Evolutionary conservation across 2,329 filamentous ascomycete genomes (phyloP), one percentile per base, ranked within the genome.

Genomic region (Emergomyces africanus): DNA sequence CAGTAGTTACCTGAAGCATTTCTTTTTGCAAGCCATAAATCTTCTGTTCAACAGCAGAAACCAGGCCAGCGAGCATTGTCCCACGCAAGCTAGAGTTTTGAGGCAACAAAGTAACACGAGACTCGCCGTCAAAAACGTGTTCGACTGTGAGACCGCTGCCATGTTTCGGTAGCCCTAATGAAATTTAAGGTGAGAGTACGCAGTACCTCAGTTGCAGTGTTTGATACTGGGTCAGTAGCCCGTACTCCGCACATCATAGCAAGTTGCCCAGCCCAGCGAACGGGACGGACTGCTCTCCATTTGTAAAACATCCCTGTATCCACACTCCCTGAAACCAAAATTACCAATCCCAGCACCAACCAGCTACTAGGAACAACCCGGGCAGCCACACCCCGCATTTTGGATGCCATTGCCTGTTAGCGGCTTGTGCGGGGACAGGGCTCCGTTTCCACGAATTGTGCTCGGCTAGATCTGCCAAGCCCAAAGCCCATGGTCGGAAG

Each of bases 371-470:
- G 12, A 12, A 12, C 8, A 58, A 58, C 8, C 37, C n/a, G 18
- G 30, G n/a, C 48, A 58, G 48, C 57, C 57, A 58, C 46, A 58
- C 57, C 57, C 48, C 57, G 48, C 57, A 58, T 58, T 53, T 53
- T 42, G 20, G n/a, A 44, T 46, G 54, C 37, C 23, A 48, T 41
- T 33, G n/a, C 15, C 18, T 20, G 25, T 20, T 56, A 56, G 30
- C 23, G 41, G 15, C 28, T 15, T 20, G 39, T 44, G 20, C 39
- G 18, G 51, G 6, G 35, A 54, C 50, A 10, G 28, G n/a, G 35
- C 23, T 54, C 53, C 53, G 10, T 8, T 18, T 14, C 15, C 12
- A 2, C n/a, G 20, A 30, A 23, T 42, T 42, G 39, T 5, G 18
- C n/a, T 5, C 1, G 37, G 18, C 51, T 9, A 55, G 53, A 44